Evolutionary conservation across 257 asterid species (phyloP), one percentile per base, ranked within the genome.

Genomic region (Henckelia pumila): DNA sequence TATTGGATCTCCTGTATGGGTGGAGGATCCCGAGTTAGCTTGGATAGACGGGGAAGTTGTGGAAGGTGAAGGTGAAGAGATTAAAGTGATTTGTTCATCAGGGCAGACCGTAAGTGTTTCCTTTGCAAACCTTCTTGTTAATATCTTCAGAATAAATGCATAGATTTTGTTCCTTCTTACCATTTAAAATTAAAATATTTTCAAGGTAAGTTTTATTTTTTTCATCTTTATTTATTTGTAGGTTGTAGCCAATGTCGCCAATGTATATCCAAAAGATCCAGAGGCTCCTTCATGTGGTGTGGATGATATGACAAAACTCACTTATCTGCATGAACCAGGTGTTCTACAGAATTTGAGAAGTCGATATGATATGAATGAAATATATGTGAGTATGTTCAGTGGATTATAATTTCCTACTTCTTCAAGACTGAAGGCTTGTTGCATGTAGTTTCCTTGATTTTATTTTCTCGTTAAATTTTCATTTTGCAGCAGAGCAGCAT

Each of bases 1-100:
- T 22, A 88, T 84, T 81, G 99, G 99, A 76, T 88, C 97, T 74
- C 95, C 77, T 67, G 96, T 90, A 73, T 94, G 97, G 99, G 84
- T 91, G 73, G 96, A 83, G 83, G 99, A 93, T 74, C 76, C 91
- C 37, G 96, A 88, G 68, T 87, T 71, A 80, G 94, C 95, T 69
- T 94, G 99, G 99, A 33, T 85, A 79, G 99, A 90, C 73, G 99
- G 96, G 71, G 84, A 77, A 32, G 92, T 85, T 71, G 53, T 75
- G 29, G 92, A 81, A 78, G 80, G 85, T 67, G 80, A 90, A 64
- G 91, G 80, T 33, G 91, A 82, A 68, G 88, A 85, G 76, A 64
- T 90, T 74, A 82, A 73, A 79, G 82, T 94, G 65, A 66, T 70
- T 69, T 84, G 88, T 79, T 69, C 92, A 60, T 85, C 93, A 23